Percentiles rank a stretch among this genome's conserved stretches.
Conservation (phyloP, 257 asterid species). For the Solanum corneliomulleri region DNA sequence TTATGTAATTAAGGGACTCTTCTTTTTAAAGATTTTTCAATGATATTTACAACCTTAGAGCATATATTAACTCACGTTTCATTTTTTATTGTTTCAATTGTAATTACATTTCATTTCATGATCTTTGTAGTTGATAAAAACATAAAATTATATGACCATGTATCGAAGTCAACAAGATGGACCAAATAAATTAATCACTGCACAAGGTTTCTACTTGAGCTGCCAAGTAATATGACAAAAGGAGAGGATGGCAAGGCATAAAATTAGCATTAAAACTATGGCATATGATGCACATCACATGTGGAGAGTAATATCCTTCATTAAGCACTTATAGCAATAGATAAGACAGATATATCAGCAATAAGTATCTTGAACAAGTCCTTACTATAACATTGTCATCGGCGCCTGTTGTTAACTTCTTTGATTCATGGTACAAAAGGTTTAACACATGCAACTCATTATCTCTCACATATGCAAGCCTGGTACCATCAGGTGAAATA, state of each 20-base stretch:
- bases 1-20: not conserved
- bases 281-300: not conserved
- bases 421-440: conserved; percentile 34
- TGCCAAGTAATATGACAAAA: not conserved
- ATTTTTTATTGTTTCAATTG: not conserved
- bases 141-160: not conserved
- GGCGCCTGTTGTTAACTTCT: conserved; percentile 70
- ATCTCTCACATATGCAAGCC: conserved; percentile 70
- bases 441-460: conserved; percentile 62
- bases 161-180: not conserved
- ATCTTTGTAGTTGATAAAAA: not conserved
- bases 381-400: conserved; percentile 53
- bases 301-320: not conserved
- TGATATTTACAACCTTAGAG: not conserved
- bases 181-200: not conserved
- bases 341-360: not conserved
- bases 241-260: not conserved
- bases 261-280: not conserved
- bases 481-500: conserved; percentile 81
- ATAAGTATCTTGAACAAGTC: not conserved
- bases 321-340: not conserved
- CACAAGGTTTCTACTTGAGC: not conserved
- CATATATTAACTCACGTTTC: not conserved
- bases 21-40: not conserved
- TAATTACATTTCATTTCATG: not conserved